Evolutionary conservation across 495 filamentous ascomycete species (phyloP).

Genomic region (Talaromyces liani): DNA sequence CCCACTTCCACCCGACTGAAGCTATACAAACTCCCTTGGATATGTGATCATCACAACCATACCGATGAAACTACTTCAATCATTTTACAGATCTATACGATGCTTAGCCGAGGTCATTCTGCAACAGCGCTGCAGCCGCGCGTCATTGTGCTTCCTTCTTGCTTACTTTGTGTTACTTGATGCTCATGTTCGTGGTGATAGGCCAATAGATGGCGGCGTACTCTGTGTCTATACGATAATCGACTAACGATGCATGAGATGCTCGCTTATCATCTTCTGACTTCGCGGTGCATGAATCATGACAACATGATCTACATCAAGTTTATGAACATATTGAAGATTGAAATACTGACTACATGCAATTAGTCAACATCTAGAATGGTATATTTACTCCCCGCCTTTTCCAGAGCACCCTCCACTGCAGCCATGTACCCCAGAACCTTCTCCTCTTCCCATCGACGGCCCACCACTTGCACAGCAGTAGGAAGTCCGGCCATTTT

Average conservation of each 20-base stretch:
- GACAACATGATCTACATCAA: background rate
- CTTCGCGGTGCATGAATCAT: background rate
- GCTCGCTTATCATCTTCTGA: background rate
- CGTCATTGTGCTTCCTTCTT: background rate
- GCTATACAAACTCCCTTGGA: background rate
- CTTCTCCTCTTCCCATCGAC: slow-evolving; percentile 86
- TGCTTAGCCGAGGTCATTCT: background rate
- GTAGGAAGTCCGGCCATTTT: slow-evolving; percentile 86
- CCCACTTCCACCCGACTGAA: slow-evolving; percentile 1
- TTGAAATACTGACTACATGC: background rate
- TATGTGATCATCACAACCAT: background rate
- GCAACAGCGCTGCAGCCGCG: background rate
- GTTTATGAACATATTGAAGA: background rate
- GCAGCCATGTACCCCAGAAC: slow-evolving; percentile 78
- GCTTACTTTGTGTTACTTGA: background rate
- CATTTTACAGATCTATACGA: background rate
- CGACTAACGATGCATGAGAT: background rate
- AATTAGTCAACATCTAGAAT: slow-evolving; percentile 53
- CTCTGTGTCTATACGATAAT: background rate
- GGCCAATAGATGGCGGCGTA: background rate
- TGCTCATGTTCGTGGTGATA: background rate
- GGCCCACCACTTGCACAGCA: slow-evolving; percentile 77
- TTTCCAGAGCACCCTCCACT: slow-evolving; percentile 65
- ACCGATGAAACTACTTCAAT: background rate
- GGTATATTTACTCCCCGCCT: slow-evolving; percentile 51